These are phyloP conservation scores for Calonectria crousiana DNA, from an alignment of 2,329 filamentous ascomycete species.

Conservation along the genomic window DNA sequence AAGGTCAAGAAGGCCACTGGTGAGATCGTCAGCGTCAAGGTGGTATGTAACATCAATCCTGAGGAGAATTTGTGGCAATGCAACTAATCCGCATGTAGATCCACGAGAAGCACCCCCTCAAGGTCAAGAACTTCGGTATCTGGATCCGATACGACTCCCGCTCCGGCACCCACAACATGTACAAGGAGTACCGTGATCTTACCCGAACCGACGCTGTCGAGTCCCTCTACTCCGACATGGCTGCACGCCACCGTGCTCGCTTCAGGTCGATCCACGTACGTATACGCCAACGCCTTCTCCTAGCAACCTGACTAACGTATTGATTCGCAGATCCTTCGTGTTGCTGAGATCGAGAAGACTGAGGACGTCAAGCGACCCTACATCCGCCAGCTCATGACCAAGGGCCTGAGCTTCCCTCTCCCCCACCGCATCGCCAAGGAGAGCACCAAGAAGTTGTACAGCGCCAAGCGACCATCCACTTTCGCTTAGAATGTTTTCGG, in stretches of 20 bases:
- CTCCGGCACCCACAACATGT: conserved; percentile 99
- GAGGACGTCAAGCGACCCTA: conserved; percentile 98
- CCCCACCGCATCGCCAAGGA: conserved; percentile 93
- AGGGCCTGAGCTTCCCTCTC: conserved; percentile 97
- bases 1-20: conserved; percentile 99
- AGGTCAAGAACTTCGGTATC: conserved; percentile 99
- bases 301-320: conserved; percentile 16
- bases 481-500: conserved; percentile 86
- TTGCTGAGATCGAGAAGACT: conserved; percentile 95
- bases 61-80: neutral
- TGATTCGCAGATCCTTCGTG: conserved; percentile 87
- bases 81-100: conserved; percentile 70
- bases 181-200: conserved; percentile 99
- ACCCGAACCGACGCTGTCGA: conserved; percentile 95
- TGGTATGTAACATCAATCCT: conserved; percentile 70
- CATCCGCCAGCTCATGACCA: conserved; percentile 98
- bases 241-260: conserved; percentile 94
- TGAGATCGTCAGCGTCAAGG: conserved; percentile 98
- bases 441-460: conserved; percentile 90
- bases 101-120: conserved; percentile 97
- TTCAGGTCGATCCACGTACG: conserved; percentile 99
- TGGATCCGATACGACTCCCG: conserved; percentile 99
- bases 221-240: conserved; percentile 99
- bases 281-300: conserved; percentile 42
- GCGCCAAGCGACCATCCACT: conserved; percentile 92